phyloP scores from a whole-genome alignment of 176 grass and related monocot species.

The Rhynchospora breviuscula region DNA sequence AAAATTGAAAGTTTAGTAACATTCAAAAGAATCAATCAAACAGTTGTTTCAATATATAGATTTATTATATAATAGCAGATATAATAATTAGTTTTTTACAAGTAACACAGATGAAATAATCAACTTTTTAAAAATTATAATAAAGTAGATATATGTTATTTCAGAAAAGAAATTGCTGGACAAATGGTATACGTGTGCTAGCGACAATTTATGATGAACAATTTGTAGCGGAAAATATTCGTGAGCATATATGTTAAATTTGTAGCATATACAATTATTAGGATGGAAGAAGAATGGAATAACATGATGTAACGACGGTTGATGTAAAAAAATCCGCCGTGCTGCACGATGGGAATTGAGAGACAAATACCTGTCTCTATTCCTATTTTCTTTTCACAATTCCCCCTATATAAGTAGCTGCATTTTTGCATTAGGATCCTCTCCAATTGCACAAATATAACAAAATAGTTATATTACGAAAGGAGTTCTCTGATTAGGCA shows the following conservation, averaged over 20 bases:
- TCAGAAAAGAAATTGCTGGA: neutral
- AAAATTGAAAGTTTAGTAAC: neutral
- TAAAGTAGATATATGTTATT: neutral
- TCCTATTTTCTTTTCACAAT: slow-evolving; percentile 1
- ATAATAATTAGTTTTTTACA: neutral
- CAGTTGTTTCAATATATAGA: neutral
- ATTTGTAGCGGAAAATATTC: neutral
- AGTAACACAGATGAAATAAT: neutral
- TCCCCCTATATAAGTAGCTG: neutral
- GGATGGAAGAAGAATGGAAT: slow-evolving; percentile 19
- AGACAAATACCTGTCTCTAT: slow-evolving; percentile 7
- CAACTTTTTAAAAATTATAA: neutral
- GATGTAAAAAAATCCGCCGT: neutral
- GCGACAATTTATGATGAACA: neutral
- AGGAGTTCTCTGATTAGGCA: neutral
- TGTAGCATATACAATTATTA: neutral
- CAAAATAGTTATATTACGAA: neutral
- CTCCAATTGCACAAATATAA: neutral
- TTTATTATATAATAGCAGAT: neutral
- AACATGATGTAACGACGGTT: slow-evolving; percentile 20
- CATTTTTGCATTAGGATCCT: neutral
- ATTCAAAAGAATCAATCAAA: neutral
- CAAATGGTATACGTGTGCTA: neutral
- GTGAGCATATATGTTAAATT: neutral
- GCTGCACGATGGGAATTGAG: slow-evolving; percentile 8